A percentile compares a stretch with the other conserved stretches of the same genome.
These are phyloP conservation scores for Leccinellum albellum DNA, from an alignment of 768 basidiomycete genomes.

Conservation along the genomic window DNA sequence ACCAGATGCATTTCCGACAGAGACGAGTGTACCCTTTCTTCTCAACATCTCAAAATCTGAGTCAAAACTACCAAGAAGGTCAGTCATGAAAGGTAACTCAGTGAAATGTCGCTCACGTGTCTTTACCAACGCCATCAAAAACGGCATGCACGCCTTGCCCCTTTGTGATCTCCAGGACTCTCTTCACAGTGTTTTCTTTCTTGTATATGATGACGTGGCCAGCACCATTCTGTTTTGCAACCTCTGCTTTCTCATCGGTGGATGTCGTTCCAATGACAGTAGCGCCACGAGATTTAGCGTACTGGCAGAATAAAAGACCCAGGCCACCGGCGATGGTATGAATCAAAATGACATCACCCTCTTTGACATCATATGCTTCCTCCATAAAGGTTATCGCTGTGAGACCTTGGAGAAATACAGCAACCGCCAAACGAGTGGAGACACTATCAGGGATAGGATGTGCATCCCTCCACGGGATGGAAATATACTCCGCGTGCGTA, in stretches of 20 bases:
- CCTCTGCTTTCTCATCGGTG: conserved; percentile 72
- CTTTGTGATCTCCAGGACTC: conserved; percentile 70
- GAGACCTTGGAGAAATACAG: conserved; percentile 67
- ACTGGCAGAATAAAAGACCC: conserved; percentile 64
- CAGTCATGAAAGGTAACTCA: neutral
- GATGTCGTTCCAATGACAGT: conserved; percentile 94
- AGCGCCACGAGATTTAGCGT: conserved; percentile 71
- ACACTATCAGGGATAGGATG: conserved; percentile 64
- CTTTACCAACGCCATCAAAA: conserved; percentile 96
- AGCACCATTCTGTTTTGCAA: conserved; percentile 78
- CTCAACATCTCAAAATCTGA: conserved; percentile 75
- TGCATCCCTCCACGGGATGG: conserved; percentile 57
- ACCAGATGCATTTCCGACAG: conserved; percentile 91
- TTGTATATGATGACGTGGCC: conserved; percentile 85
- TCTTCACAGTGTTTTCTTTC: conserved; percentile 66
- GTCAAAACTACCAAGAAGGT: conserved; percentile 53
- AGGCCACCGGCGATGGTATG: conserved; percentile 93
- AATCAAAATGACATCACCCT: conserved; percentile 75
- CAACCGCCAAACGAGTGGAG: conserved; percentile 60
- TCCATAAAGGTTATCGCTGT: conserved; percentile 76
- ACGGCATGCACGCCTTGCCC: conserved; percentile 82
- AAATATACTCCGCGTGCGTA: conserved; percentile 69
- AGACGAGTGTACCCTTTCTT: conserved; percentile 87
- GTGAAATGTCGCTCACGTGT: conserved; percentile 85
- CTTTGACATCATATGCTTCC: conserved; percentile 82